Evolutionary conservation across 2,329 filamentous ascomycete genomes (phyloP).

Genomic region (Pezicula radicicola): DNA sequence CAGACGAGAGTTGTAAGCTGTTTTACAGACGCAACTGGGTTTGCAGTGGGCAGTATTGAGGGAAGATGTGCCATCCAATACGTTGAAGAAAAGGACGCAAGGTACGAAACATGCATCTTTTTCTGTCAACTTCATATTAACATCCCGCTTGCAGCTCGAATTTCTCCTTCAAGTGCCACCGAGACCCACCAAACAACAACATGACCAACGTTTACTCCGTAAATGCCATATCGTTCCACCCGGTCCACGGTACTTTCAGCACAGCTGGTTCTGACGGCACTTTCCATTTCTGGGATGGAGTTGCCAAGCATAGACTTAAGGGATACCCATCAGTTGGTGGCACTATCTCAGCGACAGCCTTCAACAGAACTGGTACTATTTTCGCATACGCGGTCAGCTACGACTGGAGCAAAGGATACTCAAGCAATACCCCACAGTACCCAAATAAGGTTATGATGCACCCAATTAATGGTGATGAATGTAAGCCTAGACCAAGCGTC

Average conservation of each 20-base stretch:
- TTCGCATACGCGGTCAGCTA: constrained; percentile 92
- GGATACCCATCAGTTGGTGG: constrained; percentile 83
- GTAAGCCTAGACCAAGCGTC: constrained; percentile 46
- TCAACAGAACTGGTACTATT: constrained; percentile 80
- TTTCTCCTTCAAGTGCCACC: constrained; percentile 99
- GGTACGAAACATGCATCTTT: constrained; percentile 39
- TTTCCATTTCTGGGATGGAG: constrained; percentile 96
- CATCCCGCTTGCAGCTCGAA: constrained; percentile 58
- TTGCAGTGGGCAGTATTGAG: constrained; percentile 94
- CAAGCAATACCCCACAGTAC: constrained; percentile 71
- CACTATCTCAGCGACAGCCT: constrained; percentile 86
- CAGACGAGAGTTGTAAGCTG: constrained; percentile 94
- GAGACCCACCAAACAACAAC: constrained; percentile 72
- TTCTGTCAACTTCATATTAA: constrained; percentile 7
- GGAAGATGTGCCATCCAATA: constrained; percentile 98
- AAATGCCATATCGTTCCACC: constrained; percentile 98
- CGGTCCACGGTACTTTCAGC: constrained; percentile 94
- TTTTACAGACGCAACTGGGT: constrained; percentile 88
- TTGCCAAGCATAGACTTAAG: constrained; percentile 84
- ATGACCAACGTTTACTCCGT: constrained; percentile 89
- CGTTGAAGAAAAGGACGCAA: constrained; percentile 90
- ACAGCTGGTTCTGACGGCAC: constrained; percentile 94
- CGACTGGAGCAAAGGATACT: constrained; percentile 97
- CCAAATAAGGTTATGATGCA: constrained; percentile 85
- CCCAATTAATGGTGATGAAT: constrained; percentile 65